A percentile compares a stretch with the other conserved stretches of the same genome.
Conservation (phyloP, 371 early-diverging fungal genomes). For the Thermomucor indicae-seudaticae region DNA sequence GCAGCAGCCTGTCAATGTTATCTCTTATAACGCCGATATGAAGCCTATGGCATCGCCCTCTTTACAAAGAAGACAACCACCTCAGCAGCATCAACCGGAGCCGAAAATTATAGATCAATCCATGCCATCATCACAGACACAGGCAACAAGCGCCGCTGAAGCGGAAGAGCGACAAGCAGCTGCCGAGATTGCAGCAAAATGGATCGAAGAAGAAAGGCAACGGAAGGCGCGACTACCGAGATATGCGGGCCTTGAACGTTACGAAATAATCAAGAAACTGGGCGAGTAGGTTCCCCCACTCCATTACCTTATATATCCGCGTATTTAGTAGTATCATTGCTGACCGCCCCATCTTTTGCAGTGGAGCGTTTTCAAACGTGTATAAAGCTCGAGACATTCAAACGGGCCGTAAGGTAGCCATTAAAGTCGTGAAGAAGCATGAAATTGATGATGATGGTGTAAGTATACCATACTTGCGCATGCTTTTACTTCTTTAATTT, state of each 20-base stretch:
- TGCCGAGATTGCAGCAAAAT: conserved; percentile 3
- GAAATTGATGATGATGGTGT: conserved; percentile 58
- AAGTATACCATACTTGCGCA: no score
- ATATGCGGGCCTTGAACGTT: conserved; percentile 53
- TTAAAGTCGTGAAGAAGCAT: conserved; percentile 77
- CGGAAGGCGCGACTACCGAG: conserved; percentile 31
- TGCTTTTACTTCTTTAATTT: no score
- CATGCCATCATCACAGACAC: background rate
- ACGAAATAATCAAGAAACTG: conserved; percentile 50
- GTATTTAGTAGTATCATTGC: background rate
- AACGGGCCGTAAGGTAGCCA: conserved; percentile 64
- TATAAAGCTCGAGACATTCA: conserved; percentile 62
- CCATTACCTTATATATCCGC: background rate
- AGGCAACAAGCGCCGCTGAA: background rate
- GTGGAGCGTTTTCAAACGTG: conserved; percentile 84
- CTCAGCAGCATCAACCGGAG: no score
- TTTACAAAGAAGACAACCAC: no score
- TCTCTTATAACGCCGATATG: no score
- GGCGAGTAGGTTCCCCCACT: conserved; percentile 57
- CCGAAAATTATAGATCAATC: no score
- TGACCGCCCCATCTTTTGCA: conserved; percentile 4
- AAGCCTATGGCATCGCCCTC: no score
- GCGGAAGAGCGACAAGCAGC: conserved; percentile 6
- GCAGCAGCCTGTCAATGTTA: no score
- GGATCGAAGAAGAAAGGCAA: conserved; percentile 8